Conservation (phyloP, 768 basidiomycete genomes). For the Trametes gibbosa region DNA sequence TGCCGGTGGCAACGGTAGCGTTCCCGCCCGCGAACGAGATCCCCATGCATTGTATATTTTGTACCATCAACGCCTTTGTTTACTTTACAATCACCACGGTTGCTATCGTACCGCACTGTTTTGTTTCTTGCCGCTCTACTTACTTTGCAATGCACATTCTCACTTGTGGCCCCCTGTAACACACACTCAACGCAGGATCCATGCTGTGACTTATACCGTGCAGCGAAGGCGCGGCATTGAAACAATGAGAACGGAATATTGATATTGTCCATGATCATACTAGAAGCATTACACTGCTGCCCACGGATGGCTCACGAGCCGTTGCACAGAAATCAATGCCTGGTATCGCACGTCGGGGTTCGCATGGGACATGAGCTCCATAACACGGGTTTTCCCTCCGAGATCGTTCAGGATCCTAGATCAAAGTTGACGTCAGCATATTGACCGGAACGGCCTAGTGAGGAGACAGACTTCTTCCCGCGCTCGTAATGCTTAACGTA, state of each 20-base stretch:
- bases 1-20: background rate
- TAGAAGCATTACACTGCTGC: slow-evolving; percentile 39
- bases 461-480: slow-evolving; percentile 76
- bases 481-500: slow-evolving; percentile 90
- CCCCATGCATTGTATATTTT: background rate
- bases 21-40: background rate
- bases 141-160: background rate
- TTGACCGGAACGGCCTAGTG: background rate
- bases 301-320: slow-evolving; percentile 91
- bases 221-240: background rate
- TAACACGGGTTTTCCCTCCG: slow-evolving; percentile 81
- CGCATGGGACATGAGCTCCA: slow-evolving; percentile 90
- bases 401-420: slow-evolving; percentile 75
- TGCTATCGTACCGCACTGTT: background rate
- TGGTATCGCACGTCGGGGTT: slow-evolving; percentile 91
- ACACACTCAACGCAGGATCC: background rate
- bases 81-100: background rate
- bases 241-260: background rate
- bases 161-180: background rate
- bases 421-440: slow-evolving; percentile 2
- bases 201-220: background rate
- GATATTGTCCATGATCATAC: slow-evolving; percentile 1
- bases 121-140: background rate
- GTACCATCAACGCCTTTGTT: background rate
- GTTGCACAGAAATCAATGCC: slow-evolving; percentile 86